Base-by-base conservation (phyloP, 805 yeast species). In the Candida takata region DNA sequence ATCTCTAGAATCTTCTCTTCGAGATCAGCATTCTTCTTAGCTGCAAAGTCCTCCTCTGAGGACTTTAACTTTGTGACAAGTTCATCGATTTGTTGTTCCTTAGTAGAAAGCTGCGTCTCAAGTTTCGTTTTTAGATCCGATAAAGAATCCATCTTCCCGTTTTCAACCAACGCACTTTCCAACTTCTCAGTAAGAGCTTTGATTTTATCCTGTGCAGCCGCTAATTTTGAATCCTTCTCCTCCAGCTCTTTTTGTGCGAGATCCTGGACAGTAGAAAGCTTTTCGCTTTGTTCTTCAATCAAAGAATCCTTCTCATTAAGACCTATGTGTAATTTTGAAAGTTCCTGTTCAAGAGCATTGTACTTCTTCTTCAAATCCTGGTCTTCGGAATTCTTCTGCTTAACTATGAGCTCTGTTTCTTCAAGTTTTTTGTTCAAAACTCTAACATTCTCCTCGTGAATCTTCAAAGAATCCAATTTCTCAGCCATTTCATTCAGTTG, bases 1-100 rank as follows among this genome's bases (percentile, higher is more conserved):
- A 51, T 43, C 30, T 53, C 57, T 26, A 44, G 33, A 3, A 29
- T 33, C 29, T 43, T 50, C 35, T 53, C 55, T 21, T 53, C 54
- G 5, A 44, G 14, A 20, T 40, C 47, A 14, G 38, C 35, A 30
- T 40, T 37, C n/a, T 39, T 42, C 19, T 38, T 40, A 6, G 35
- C 28, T 36, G 40, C 37, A 16, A 30, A 33, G 13, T 40, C 20
- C 21, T 33, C 40, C 34, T 18, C 33, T 25, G 26, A n/a, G 4
- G 26, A 23, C 30, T 39, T 31, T 15, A 39, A 26, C 21, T 16
- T 23, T 9, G 18, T 11, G 19, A 14, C 17, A 26, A 31, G 31
- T 12, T 9, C 21, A 30, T 21, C 14, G 10, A 41, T 38, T 27
- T 38, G 34, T 10, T 23, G 25, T n/a, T 37, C 42, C 33, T 35